Evolutionary conservation across 2,329 filamentous ascomycete genomes (phyloP), one percentile per base, ranked within the genome.

Genomic region (Pseudogymnoascus sp.): DNA sequence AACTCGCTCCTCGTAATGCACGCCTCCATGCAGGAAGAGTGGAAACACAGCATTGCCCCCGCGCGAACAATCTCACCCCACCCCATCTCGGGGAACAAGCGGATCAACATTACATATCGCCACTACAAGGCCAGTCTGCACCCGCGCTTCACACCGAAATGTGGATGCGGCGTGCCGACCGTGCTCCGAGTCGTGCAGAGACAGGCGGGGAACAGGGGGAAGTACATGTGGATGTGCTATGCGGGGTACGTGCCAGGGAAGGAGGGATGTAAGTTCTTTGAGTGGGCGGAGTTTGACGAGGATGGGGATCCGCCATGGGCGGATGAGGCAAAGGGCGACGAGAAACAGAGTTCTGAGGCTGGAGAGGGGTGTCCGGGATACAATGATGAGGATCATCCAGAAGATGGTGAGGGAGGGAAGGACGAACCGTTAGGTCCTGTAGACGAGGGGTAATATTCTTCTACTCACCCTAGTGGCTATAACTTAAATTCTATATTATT

Each of bases 1-100:
- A 97, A 97, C 73, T 95, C 91, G 0, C 81, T 97, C 0, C 81
- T 99, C 0, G 81, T 97, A 8, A 97, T 99, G 94, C 92, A 97
- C 71, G 92, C 93, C 0, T 91, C 96, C 72, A 97, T 96, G 91
- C 93, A 97, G 72, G 93, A 97, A 72, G 88, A 90, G 71, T 97
- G 92, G 92, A 97, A 97, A 74, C 94, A 99, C 74, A 83, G 84
- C 67, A 89, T 99, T 45, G 80, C 86, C 0, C 89, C 92, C 0
- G 87, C 89, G 0, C 80, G 81, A 59, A 84, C 87, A 3, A 89
- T 97, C 63, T 88, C 92, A 65, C 91, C 91, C 1, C 94, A 99
- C 73, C 91, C 92, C 0, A 73, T 96, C 1, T 83, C 92, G 0
- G 88, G 88, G 0, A 92, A 86, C 68, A 87, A 85, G 66, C 83